Evolutionary conservation across 208 protist genomes (phyloP), one percentile per base, ranked within the genome.

Genomic region (Tritrichomonas musculus): DNA sequence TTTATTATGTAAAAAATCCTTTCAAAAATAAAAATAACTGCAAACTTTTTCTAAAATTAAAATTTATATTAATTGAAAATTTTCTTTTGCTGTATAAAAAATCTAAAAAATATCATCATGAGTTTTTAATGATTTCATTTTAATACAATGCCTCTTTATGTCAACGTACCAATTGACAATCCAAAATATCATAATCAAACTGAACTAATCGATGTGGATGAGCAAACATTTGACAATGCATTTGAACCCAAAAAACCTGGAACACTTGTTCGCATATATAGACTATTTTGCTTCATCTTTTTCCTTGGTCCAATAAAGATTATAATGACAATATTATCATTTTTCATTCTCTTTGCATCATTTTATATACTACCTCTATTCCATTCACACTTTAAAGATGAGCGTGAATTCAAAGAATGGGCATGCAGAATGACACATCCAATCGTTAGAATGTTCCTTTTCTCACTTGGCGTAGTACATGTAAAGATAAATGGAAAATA

Each of bases 261-360:
- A 47, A 50, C 50, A 1, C 50, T 82, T 9, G 14, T 47, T 11
- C 9, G 25, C 47, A 33, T 82, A 47, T 82, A 82, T 82, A 9
- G 73, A 53, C 30, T 82, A 50, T 82, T 82, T 14, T 82, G 73
- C 25, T 82, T 82, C 30, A 47, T 82, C 3, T 0, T 82, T 11
- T 82, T 82, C 41, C 25, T 82, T 22, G 73, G 73, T 47, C 73
- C 73, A 47, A 49, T 82, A 33, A 82, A 82, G 39, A 82, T 82
- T 3, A 13, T 82, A 20, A 20, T 82, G n/a, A 5, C 30, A 22
- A 0, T 82, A 25, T 30, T 82, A 9, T 49, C 41, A 1, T 82
- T 82, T 36, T 2, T 14, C 22, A n/a, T 44, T n/a, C 50, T 82
- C 50, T 82, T 47, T 44, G 20, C 50, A 33, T 20, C 39, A 33